A percentile compares a stretch with the other conserved stretches of the same genome.
phyloP scores from a whole-genome alignment of 78 protist genomes.

The Kipferlia bialata region DNA sequence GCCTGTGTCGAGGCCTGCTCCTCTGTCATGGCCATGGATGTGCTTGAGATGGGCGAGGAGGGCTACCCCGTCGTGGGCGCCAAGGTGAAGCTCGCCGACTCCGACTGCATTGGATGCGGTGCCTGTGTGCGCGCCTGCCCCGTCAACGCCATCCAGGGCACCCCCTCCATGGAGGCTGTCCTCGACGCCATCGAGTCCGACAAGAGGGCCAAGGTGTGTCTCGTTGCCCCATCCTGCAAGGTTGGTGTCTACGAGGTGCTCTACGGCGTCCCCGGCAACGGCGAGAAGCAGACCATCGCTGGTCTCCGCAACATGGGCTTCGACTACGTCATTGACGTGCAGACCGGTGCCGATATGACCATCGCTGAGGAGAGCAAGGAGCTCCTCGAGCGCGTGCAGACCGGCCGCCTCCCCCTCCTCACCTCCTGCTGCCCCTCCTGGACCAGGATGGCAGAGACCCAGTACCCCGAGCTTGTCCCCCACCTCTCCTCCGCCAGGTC shows the following conservation, averaged over 20 bases:
- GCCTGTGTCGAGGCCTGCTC: conserved; percentile 12
- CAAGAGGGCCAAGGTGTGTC: conserved; percentile 5
- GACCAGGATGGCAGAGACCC: conserved; percentile 23
- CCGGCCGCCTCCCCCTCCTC: conserved; percentile 38
- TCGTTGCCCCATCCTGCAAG: conserved; percentile 40
- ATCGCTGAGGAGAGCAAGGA: conserved; percentile 52
- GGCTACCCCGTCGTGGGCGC: background rate
- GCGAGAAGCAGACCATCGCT: conserved; percentile 9
- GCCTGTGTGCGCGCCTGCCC: conserved; percentile 18
- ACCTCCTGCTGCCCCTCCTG: conserved; percentile 58
- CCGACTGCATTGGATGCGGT: conserved; percentile 24
- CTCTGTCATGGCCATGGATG: conserved; percentile 1
- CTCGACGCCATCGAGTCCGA: background rate
- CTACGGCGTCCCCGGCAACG: conserved; percentile 15
- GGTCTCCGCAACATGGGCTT: conserved; percentile 9
- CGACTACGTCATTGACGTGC: conserved; percentile 35
- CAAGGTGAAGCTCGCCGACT: background rate
- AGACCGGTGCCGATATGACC: conserved; percentile 35
- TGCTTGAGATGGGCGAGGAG: background rate
- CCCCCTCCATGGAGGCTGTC: conserved; percentile 1
- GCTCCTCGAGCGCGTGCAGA: conserved; percentile 9
- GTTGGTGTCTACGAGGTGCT: conserved; percentile 30
- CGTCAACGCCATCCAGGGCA: conserved; percentile 5
- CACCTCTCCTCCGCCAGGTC: conserved; percentile 9
- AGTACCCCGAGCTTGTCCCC: conserved; percentile 34